Evolutionary conservation across 805 yeast genomes (phyloP), one percentile per base, ranked within the genome.

Genomic region (Lipomyces yamadae): DNA sequence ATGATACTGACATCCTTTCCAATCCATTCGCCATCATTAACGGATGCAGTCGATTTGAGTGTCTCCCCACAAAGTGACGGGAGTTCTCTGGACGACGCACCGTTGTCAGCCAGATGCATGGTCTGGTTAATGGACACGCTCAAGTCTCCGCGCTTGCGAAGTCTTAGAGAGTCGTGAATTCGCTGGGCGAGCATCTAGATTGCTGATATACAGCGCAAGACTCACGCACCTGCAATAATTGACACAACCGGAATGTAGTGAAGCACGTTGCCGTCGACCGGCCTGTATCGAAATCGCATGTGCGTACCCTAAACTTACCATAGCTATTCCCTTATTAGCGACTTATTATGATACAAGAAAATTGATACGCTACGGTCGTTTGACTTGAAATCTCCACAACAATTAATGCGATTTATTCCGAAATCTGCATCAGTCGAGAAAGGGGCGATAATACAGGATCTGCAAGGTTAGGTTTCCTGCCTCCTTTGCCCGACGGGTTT

Each of bases 81-180:
- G 4, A 10, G 48, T 42, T 42, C 24, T 15, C 18, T n/a, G 24
- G 29, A n/a, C 15, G 24, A 42, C n/a, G 48, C 48, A 18, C n/a
- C 7, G 3, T 3, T 15, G 15, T n/a, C 48, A n/a, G 15, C 48
- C n/a, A 42, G 10, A 15, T 5, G 48, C 48, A 42, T 15, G n/a
- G n/a, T 15, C 48, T 42, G 48, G n/a, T 42, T 8, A 7, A 2
- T 15, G 24, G 18, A 24, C 7, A 42, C n/a, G 48, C 18, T 42
- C 48, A 42, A 15, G 48, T 42, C 24, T 42, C 48, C 48, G 35
- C 55, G 55, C 24, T 52, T 52, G 55, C 55, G 55, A 32, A 52
- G 30, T 11, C 55, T 32, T 29, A 52, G 55, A 29, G 55, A 52
- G 34, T 52, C 55, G 11, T 52, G 55, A 52, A 52, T 52, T 11